A percentile compares a stretch with the other conserved stretches of the same genome.
phyloP scores from a whole-genome alignment of 192 early-diverging fungal genomes.

The Pilaira anomala region DNA sequence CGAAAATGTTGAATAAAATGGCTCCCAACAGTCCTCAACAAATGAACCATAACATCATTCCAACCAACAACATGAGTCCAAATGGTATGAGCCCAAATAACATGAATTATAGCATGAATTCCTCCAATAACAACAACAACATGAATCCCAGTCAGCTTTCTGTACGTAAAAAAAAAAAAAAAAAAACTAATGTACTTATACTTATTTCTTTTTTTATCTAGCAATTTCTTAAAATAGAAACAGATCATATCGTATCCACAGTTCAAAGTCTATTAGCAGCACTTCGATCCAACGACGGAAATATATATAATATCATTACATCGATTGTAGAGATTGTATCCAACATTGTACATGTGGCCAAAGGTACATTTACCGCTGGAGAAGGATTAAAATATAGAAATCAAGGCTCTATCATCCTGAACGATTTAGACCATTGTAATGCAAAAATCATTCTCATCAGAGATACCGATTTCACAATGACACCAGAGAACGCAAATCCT shows the following conservation, averaged over 20 bases:
- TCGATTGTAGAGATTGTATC: conserved; percentile 34
- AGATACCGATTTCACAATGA: conserved; percentile 37
- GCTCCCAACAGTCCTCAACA: no score
- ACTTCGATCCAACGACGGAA: conserved; percentile 45
- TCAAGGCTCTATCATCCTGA: conserved; percentile 52
- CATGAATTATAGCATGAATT: no score
- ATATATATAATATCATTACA: conserved; percentile 38
- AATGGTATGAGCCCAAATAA: conserved; percentile 6
- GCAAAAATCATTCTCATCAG: conserved; percentile 58
- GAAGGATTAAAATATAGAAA: conserved; percentile 28
- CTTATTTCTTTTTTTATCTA: conserved; percentile 27
- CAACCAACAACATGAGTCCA: no score
- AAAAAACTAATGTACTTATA: conserved; percentile 35
- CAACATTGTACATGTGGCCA: conserved; percentile 52
- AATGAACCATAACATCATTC: no score
- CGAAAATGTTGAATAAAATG: conserved; percentile 10
- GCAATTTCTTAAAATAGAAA: conserved; percentile 65
- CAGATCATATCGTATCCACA: conserved; percentile 68
- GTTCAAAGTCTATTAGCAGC: conserved; percentile 68
- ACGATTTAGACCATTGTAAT: conserved; percentile 51
- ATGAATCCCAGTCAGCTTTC: conserved; percentile 3
- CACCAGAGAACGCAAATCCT: conserved; percentile 48
- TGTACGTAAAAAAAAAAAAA: background rate
- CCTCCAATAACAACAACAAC: no score
- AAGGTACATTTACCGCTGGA: conserved; percentile 39